These are phyloP conservation scores for Aspergillus egyptiacus DNA, from an alignment of 495 filamentous ascomycete species.

Conservation along the genomic window DNA sequence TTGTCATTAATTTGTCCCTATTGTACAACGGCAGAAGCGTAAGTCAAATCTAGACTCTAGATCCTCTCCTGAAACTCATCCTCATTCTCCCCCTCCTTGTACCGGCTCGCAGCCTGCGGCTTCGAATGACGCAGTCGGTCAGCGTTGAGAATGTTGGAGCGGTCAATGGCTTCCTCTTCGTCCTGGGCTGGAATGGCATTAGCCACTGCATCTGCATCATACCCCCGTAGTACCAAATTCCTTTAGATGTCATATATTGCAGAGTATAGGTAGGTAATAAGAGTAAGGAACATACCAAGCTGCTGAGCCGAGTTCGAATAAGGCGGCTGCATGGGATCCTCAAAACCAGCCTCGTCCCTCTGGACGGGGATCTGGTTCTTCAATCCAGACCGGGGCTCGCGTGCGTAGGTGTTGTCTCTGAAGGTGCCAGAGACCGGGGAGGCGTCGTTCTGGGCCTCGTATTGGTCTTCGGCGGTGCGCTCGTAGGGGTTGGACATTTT, in stretches of 20 bases:
- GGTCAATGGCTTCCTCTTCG: slow-evolving; percentile 22
- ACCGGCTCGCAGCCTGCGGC: slow-evolving; percentile 18
- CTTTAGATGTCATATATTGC: neutral
- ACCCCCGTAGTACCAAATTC: neutral
- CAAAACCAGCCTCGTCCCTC: slow-evolving; percentile 12
- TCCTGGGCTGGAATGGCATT: slow-evolving; percentile 18
- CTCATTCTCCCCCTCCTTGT: slow-evolving; percentile 28
- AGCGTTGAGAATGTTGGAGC: slow-evolving; percentile 22
- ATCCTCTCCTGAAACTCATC: too few species aligned
- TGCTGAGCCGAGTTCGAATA: slow-evolving; percentile 21
- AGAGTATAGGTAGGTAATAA: too few species aligned
- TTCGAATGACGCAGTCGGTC: slow-evolving; percentile 24
- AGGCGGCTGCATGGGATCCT: slow-evolving; percentile 23
- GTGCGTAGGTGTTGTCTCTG: slow-evolving; percentile 20
- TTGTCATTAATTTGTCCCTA: too few species aligned
- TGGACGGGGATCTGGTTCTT: slow-evolving; percentile 3
- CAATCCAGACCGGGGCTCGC: slow-evolving; percentile 9
- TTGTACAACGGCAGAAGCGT: too few species aligned
- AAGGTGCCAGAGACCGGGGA: slow-evolving; percentile 18
- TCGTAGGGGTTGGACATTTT: slow-evolving; percentile 25
- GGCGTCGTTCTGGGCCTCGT: slow-evolving; percentile 26
- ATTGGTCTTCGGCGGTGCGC: slow-evolving; percentile 25
- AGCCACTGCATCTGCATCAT: neutral
- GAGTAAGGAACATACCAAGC: slow-evolving; percentile 15
- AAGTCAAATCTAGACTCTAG: too few species aligned